Evolutionary conservation across 371 early-diverging fungal genomes (phyloP).

Genomic region (Mucor piriformis): DNA sequence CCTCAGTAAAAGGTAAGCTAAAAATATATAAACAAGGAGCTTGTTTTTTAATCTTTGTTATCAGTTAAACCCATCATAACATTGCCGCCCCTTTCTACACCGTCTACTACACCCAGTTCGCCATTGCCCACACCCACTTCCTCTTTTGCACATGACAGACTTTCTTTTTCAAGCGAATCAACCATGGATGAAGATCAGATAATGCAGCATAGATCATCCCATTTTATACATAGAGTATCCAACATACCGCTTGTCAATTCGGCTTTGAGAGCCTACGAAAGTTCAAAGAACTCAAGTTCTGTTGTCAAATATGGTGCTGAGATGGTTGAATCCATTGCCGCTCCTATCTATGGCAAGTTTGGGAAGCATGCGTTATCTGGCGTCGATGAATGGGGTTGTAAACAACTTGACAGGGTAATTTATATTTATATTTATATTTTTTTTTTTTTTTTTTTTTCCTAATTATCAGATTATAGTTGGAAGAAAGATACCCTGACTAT

Average conservation of each 20-base stretch:
- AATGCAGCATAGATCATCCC: constrained; percentile 12
- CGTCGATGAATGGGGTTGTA: constrained; percentile 43
- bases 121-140: constrained; percentile 38
- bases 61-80: constrained; percentile 15
- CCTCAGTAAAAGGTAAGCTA: constrained; percentile 15
- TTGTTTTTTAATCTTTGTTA: too few species aligned
- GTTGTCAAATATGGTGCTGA: constrained; percentile 68
- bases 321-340: constrained; percentile 66
- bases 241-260: constrained; percentile 81
- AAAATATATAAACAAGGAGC: too few species aligned
- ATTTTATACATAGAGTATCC: constrained; percentile 77
- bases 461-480: constrained; percentile 12
- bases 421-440: not conserved
- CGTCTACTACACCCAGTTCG: constrained; percentile 38
- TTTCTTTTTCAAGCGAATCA: constrained; percentile 32
- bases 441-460: not conserved
- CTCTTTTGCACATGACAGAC: constrained; percentile 16
- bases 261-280: constrained; percentile 76
- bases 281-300: constrained; percentile 69
- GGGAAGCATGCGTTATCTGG: constrained; percentile 30
- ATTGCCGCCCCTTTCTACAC: constrained; percentile 37
- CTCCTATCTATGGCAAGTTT: constrained; percentile 44
- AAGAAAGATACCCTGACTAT: constrained; percentile 31
- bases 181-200: constrained; percentile 28
- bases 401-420: constrained; percentile 39